phyloP scores from a whole-genome alignment of 305 asterid species.

The Fraxinus dipetala region DNA sequence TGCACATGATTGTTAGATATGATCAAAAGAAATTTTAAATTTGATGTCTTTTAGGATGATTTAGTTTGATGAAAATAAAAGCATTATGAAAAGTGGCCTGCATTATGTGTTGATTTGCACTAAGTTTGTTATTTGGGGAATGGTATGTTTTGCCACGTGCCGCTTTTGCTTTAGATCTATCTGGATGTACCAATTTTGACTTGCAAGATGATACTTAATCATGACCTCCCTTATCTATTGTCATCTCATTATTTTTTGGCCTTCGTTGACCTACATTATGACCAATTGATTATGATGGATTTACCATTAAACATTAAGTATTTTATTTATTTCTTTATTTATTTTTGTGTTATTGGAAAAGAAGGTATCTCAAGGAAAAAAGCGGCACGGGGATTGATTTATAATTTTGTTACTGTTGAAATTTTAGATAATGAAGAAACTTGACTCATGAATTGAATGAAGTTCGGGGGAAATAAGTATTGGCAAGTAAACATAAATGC shows the following conservation, averaged over 20 bases:
- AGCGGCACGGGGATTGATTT: neutral
- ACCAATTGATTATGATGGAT: constrained; percentile 10
- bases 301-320: neutral
- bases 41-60: neutral
- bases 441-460: neutral
- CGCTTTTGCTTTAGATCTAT: neutral
- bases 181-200: constrained; percentile 3
- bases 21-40: neutral
- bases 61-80: constrained; percentile 12
- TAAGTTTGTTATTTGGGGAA: constrained; percentile 2
- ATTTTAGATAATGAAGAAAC: neutral
- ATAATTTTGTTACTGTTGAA: neutral
- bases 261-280: neutral
- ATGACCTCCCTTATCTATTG: constrained; percentile 6
- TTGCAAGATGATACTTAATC: constrained; percentile 5
- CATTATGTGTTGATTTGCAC: constrained; percentile 5
- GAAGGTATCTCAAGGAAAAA: neutral
- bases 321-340: neutral
- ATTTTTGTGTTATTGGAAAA: neutral
- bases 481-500: neutral
- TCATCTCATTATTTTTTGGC: constrained; percentile 10
- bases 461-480: neutral
- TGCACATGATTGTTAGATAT: neutral
- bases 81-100: neutral
- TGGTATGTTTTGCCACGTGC: neutral